Percentiles rank a stretch among this genome's conserved stretches.
Conservation (phyloP, 2,329 filamentous ascomycete genomes). For the Xylaria sp. region DNA sequence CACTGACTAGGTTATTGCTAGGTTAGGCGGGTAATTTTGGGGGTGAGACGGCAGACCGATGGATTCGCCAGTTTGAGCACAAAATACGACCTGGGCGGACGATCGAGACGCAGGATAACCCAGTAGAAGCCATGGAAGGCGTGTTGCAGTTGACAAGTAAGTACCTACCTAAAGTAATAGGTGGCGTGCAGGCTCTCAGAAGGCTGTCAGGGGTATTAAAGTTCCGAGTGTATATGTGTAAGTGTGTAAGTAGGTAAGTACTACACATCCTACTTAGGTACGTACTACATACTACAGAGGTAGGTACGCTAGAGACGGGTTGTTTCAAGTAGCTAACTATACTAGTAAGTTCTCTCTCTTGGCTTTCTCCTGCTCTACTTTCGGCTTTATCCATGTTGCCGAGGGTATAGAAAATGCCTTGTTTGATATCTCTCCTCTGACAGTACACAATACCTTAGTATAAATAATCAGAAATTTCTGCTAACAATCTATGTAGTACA, state of each 20-base stretch:
- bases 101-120: no score
- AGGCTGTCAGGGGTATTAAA: background rate
- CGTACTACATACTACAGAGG: background rate
- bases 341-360: no score
- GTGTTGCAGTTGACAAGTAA: background rate
- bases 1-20: background rate
- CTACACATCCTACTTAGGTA: background rate
- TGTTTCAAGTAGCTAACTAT: background rate
- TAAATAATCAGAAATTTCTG: background rate
- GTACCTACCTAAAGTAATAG: background rate
- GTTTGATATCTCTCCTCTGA: background rate
- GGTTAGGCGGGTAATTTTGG: slow-evolving; percentile 32
- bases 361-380: background rate
- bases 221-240: background rate
- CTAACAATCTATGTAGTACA: background rate
- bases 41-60: slow-evolving; percentile 18
- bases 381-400: background rate
- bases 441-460: background rate
- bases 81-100: background rate
- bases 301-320: background rate
- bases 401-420: background rate
- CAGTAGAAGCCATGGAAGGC: no score
- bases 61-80: slow-evolving; percentile 2
- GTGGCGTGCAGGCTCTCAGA: background rate
- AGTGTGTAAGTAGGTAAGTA: background rate